Evolutionary conservation across 441 rosid genomes (phyloP).

Genomic region (Biscutella laevigata): DNA sequence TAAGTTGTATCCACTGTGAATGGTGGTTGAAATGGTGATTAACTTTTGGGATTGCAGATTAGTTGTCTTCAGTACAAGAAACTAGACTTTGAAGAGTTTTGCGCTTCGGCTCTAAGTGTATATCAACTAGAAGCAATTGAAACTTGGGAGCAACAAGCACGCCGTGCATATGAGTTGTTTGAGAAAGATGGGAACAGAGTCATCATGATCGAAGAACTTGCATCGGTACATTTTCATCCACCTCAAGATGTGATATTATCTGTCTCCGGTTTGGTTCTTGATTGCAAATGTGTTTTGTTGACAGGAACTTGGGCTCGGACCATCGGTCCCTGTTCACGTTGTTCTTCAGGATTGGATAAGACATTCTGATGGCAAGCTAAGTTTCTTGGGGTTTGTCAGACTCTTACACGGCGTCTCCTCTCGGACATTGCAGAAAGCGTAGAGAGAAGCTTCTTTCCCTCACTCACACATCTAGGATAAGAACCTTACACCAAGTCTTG

Average conservation of each 20-base stretch:
- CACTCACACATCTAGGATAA: slow-evolving; percentile 9
- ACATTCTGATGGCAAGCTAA: slow-evolving; percentile 76
- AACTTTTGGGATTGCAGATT: slow-evolving; percentile 38
- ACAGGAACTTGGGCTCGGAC: slow-evolving; percentile 82
- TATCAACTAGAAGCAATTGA: slow-evolving; percentile 78
- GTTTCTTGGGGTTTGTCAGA: slow-evolving; percentile 73
- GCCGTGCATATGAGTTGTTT: slow-evolving; percentile 65
- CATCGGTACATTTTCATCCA: slow-evolving; percentile 44
- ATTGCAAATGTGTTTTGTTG: slow-evolving; percentile 1
- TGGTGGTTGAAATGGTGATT: no score
- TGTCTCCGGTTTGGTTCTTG: not conserved
- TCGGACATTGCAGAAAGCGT: slow-evolving; percentile 57
- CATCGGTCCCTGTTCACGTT: slow-evolving; percentile 72
- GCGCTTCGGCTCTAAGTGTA: slow-evolving; percentile 73
- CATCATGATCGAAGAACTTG: slow-evolving; percentile 85
- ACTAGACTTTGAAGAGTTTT: slow-evolving; percentile 76
- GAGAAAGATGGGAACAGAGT: slow-evolving; percentile 81
- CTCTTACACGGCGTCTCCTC: slow-evolving; percentile 83
- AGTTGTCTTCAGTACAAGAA: slow-evolving; percentile 59
- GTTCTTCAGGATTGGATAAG: slow-evolving; percentile 87
- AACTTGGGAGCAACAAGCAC: slow-evolving; percentile 78
- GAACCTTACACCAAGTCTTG: slow-evolving; percentile 14
- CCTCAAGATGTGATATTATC: not conserved
- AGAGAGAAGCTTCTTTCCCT: not conserved
- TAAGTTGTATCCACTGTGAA: no score